phyloP scores from a whole-genome alignment of 2,329 filamentous ascomycete species.

The Microsporum audouinii region DNA sequence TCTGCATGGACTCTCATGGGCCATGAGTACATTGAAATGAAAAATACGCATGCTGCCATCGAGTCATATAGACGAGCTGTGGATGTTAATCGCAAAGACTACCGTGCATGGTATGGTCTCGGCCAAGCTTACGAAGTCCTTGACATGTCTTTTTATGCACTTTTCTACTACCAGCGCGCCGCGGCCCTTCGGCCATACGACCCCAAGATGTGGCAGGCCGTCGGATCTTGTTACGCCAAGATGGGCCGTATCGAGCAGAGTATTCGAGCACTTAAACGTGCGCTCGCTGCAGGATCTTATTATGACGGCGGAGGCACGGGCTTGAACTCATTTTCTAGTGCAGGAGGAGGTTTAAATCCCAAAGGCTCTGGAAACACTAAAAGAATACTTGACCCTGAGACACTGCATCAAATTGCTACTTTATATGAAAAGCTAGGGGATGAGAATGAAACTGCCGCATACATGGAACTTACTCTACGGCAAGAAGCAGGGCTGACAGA shows the following conservation, averaged over 20 bases:
- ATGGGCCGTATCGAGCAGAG: slow-evolving; percentile 80
- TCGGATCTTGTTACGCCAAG: slow-evolving; percentile 81
- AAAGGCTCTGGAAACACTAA: slow-evolving; percentile 20
- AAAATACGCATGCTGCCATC: slow-evolving; percentile 95
- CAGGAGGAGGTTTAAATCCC: slow-evolving; percentile 25
- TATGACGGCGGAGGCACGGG: slow-evolving; percentile 51
- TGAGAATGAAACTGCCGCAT: slow-evolving; percentile 69
- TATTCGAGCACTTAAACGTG: slow-evolving; percentile 89
- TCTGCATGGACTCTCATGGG: slow-evolving; percentile 98
- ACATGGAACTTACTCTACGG: slow-evolving; percentile 91
- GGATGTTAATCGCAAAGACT: slow-evolving; percentile 90
- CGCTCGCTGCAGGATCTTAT: slow-evolving; percentile 75
- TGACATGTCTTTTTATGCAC: slow-evolving; percentile 92
- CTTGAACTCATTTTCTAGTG: slow-evolving; percentile 21
- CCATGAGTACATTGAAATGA: slow-evolving; percentile 96
- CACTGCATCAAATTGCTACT: slow-evolving; percentile 75
- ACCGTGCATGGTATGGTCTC: slow-evolving; percentile 93
- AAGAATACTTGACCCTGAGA: slow-evolving; percentile 69
- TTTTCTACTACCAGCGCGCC: slow-evolving; percentile 96
- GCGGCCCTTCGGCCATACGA: slow-evolving; percentile 90
- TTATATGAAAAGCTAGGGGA: slow-evolving; percentile 77
- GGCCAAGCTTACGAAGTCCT: slow-evolving; percentile 96
- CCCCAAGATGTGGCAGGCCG: slow-evolving; percentile 97
- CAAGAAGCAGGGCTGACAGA: slow-evolving; percentile 66
- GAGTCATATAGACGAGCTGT: slow-evolving; percentile 93